A percentile compares a stretch with the other conserved stretches of the same genome.
Evolutionary conservation across 2,329 filamentous ascomycete genomes (phyloP).

Genomic region (Aspergillus caelatus): DNA sequence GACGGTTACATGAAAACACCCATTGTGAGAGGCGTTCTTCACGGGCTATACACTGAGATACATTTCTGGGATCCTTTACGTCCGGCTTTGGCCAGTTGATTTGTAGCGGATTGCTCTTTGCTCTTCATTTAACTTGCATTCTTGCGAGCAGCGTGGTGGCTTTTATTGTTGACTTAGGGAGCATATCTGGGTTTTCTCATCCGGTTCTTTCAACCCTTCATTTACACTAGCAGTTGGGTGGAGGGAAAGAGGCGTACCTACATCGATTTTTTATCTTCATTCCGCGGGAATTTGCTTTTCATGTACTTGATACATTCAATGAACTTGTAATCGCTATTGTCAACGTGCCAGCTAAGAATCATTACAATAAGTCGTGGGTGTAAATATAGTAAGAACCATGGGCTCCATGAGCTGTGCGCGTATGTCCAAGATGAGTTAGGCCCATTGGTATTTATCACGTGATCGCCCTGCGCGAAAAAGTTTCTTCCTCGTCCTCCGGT

Average conservation of each 20-base stretch:
- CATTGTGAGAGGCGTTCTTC: conserved; percentile 25
- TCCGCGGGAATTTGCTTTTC: background rate
- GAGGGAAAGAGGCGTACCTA: conserved; percentile 3
- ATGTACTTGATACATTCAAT: conserved; percentile 9
- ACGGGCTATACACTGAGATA: conserved; percentile 29
- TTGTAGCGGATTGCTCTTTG: conserved; percentile 17
- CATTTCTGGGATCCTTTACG: conserved; percentile 19
- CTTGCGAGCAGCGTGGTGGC: conserved; percentile 7
- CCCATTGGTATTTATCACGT: background rate
- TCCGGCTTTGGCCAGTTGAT: conserved; percentile 18
- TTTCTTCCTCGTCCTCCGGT: conserved; percentile 29
- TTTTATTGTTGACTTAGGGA: conserved; percentile 1
- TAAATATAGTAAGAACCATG: background rate
- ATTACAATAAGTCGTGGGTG: background rate
- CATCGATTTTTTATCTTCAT: background rate
- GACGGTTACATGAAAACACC: conserved; percentile 15
- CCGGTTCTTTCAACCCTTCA: background rate
- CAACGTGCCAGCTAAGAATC: background rate
- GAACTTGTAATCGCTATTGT: conserved; percentile 2
- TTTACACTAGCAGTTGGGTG: background rate
- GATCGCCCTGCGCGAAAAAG: conserved; percentile 27
- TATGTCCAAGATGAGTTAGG: background rate
- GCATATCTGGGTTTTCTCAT: conserved; percentile 2
- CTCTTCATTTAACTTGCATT: conserved; percentile 9
- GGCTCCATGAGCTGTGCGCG: background rate